Conservation (phyloP, 1,284 basidiomycete genomes). For the Melampsora occidentalis region DNA sequence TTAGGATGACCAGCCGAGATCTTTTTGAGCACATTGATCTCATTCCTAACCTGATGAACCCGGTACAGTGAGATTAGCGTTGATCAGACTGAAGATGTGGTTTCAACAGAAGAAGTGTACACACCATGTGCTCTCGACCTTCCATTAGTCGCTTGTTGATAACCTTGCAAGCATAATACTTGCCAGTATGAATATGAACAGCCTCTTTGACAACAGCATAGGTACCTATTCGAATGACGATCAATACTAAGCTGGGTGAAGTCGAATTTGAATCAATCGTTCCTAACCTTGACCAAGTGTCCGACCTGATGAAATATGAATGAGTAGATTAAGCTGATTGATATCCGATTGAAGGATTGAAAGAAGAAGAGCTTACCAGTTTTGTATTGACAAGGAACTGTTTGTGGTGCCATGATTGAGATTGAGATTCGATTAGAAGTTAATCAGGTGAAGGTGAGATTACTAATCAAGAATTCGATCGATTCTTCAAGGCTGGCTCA, state of each 20-base stretch:
- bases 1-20: constrained; percentile 87
- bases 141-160: constrained; percentile 94
- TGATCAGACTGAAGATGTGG: neutral
- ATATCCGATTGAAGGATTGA: neutral
- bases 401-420: constrained; percentile 25
- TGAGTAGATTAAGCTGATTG: neutral
- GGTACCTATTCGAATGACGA: constrained; percentile 70
- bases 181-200: constrained; percentile 86
- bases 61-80: too few relatives aligned
- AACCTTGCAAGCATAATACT: constrained; percentile 84
- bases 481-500: too few relatives aligned
- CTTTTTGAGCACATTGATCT: constrained; percentile 90
- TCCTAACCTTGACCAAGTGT: constrained; percentile 43
- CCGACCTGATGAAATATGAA: constrained; percentile 15
- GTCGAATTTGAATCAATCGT: neutral
- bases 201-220: constrained; percentile 92
- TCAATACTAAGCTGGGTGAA: neutral
- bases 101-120: constrained; percentile 40
- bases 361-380: constrained; percentile 12
- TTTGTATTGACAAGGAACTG: constrained; percentile 44
- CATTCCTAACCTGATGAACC: constrained; percentile 75
- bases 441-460: too few relatives aligned
- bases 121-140: constrained; percentile 59
- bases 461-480: too few relatives aligned
- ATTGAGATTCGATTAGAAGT: too few relatives aligned